These are phyloP conservation scores for Candida pseudofarinosa DNA, from an alignment of 805 yeast genomes.

Conservation along the genomic window DNA sequence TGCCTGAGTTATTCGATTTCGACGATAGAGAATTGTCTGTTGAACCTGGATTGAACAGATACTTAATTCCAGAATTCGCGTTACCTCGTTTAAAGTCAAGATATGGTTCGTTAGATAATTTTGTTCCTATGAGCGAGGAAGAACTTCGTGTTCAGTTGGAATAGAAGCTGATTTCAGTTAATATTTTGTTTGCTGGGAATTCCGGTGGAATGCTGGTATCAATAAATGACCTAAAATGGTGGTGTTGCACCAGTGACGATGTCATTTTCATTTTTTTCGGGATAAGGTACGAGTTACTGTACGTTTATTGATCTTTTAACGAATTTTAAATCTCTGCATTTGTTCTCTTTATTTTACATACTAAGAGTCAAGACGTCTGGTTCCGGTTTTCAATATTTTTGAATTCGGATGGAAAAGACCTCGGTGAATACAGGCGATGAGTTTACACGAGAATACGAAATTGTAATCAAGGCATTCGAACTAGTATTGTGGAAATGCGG, in stretches of 20 bases:
- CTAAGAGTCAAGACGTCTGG: too few relatives aligned
- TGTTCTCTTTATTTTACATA: too few relatives aligned
- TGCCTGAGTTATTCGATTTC: constrained; percentile 52
- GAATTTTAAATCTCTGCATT: too few relatives aligned
- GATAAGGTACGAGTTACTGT: too few relatives aligned
- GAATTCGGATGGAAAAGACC: constrained; percentile 30
- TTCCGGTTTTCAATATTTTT: too few relatives aligned
- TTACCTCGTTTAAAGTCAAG: constrained; percentile 21
- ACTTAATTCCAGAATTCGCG: constrained; percentile 43
- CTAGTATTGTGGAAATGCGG: neutral
- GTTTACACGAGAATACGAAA: neutral
- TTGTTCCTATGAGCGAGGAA: constrained; percentile 37
- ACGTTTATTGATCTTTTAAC: too few relatives aligned
- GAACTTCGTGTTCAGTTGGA: constrained; percentile 35
- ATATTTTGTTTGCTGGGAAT: too few relatives aligned
- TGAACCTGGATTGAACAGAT: constrained; percentile 34
- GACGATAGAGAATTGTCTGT: constrained; percentile 48
- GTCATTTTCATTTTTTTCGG: too few relatives aligned
- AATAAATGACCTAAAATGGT: too few relatives aligned
- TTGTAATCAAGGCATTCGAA: neutral
- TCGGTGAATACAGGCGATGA: neutral
- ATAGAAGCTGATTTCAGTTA: constrained; percentile 8
- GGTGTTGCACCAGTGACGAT: too few relatives aligned
- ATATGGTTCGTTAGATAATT: constrained; percentile 26
- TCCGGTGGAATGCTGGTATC: too few relatives aligned